These are phyloP conservation scores for Gypsophila paniculata DNA, from an alignment of 179 eudicot species.

Conservation along the genomic window DNA sequence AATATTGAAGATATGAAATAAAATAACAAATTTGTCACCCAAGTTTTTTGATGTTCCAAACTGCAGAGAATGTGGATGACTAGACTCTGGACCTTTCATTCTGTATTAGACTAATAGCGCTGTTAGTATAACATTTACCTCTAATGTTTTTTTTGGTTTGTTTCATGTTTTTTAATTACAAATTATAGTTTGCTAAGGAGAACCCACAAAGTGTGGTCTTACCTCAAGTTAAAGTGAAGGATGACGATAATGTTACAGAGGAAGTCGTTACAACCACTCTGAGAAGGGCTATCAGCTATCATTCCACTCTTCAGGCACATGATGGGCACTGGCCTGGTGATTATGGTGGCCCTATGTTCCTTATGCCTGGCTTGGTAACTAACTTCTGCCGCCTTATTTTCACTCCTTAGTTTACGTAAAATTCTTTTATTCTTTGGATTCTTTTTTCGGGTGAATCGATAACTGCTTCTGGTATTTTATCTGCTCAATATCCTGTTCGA, in stretches of 20 bases:
- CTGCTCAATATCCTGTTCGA: slow-evolving; percentile 12
- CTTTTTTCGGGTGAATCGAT: neutral
- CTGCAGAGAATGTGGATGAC: neutral
- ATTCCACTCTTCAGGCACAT: slow-evolving; percentile 77
- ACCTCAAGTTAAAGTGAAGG: slow-evolving; percentile 55
- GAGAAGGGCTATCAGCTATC: slow-evolving; percentile 65
- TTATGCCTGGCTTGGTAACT: slow-evolving; percentile 86
- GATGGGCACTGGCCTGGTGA: slow-evolving; percentile 99
- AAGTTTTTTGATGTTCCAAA: neutral
- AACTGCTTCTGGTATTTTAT: slow-evolving; percentile 1
- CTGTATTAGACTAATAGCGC: slow-evolving; percentile 10
- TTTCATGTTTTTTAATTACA: neutral
- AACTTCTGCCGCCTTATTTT: neutral
- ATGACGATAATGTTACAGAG: slow-evolving; percentile 50
- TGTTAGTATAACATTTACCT: neutral
- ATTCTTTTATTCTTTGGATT: neutral
- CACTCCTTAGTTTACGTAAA: neutral
- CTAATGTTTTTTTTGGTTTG: neutral
- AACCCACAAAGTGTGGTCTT: slow-evolving; percentile 33
- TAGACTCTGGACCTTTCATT: neutral
- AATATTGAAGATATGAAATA: too few relatives aligned
- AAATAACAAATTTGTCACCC: too few relatives aligned
- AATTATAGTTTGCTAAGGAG: slow-evolving; percentile 58
- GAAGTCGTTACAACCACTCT: slow-evolving; percentile 55
- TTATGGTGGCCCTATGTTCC: slow-evolving; percentile 90